Evolutionary conservation across 164 flowering plant genomes (phyloP).

Genomic region (Chloranthus sessilifolius): DNA sequence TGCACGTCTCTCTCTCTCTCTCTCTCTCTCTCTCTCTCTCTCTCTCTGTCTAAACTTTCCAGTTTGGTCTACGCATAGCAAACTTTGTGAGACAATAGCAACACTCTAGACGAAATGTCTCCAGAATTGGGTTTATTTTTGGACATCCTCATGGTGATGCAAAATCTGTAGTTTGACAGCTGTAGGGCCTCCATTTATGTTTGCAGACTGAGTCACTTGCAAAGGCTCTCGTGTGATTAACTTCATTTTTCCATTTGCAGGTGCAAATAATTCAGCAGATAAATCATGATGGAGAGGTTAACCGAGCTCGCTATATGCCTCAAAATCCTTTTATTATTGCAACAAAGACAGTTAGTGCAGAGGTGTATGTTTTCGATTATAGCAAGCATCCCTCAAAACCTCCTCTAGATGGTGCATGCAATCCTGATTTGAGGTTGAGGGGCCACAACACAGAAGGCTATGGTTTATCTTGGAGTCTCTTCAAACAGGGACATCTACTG

Average conservation of each 20-base stretch:
- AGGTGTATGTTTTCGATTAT: conserved; percentile 89
- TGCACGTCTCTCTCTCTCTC: no score
- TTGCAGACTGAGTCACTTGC: no score
- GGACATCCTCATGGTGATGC: no score
- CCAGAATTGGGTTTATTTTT: no score
- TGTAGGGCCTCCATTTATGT: no score
- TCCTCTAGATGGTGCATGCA: conserved; percentile 76
- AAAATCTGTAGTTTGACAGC: no score
- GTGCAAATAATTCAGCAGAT: conserved; percentile 95
- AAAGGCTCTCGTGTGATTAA: not conserved
- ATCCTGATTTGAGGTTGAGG: conserved; percentile 85
- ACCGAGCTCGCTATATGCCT: conserved; percentile 97
- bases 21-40: no score
- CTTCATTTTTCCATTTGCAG: conserved; percentile 29
- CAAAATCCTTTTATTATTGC: conserved; percentile 87
- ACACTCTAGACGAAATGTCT: no score
- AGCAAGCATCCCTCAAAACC: conserved; percentile 93
- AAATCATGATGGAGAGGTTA: conserved; percentile 94
- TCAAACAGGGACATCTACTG: conserved; percentile 78
- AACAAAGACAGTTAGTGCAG: conserved; percentile 90
- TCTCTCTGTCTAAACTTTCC: no score
- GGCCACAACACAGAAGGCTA: conserved; percentile 96
- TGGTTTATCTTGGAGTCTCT: conserved; percentile 93
- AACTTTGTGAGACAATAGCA: no score
- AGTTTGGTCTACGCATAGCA: no score